Conservation (phyloP, 495 filamentous ascomycete species). For the Penicillium coprophilum region DNA sequence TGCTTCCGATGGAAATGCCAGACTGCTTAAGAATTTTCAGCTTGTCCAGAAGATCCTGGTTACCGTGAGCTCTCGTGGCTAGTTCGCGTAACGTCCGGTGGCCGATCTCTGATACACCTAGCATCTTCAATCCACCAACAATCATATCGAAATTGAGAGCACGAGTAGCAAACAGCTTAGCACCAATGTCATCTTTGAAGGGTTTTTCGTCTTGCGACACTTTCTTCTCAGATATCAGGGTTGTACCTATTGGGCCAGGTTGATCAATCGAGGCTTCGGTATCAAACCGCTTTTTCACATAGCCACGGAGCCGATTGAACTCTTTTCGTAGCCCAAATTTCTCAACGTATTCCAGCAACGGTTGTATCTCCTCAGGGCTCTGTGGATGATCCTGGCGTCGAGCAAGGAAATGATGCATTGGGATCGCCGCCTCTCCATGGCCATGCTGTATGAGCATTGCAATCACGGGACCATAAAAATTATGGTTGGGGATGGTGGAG, state of each 20-base stretch:
- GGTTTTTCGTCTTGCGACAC: conserved; percentile 26
- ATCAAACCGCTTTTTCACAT: conserved; percentile 26
- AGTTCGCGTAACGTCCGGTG: conserved; percentile 71
- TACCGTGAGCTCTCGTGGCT: conserved; percentile 56
- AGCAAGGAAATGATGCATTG: conserved; percentile 60
- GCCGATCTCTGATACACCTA: conserved; percentile 66
- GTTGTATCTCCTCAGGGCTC: conserved; percentile 35
- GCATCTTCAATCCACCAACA: conserved; percentile 60
- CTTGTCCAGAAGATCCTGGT: conserved; percentile 52
- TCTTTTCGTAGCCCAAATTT: conserved; percentile 29
- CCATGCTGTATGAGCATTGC: conserved; percentile 53
- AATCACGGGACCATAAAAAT: conserved; percentile 62
- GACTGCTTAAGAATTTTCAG: conserved; percentile 56
- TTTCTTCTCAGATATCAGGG: conserved; percentile 6
- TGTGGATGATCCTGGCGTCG: conserved; percentile 51
- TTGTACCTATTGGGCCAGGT: background rate
- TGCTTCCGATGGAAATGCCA: conserved; percentile 58
- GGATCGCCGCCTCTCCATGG: conserved; percentile 48
- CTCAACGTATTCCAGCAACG: conserved; percentile 42
- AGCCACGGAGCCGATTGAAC: conserved; percentile 26
- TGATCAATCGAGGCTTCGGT: conserved; percentile 2
- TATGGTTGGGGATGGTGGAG: conserved; percentile 38
- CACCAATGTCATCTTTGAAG: conserved; percentile 60
- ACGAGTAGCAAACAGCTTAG: conserved; percentile 69
- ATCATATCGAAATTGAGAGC: conserved; percentile 64